Evolutionary conservation across 495 filamentous ascomycete genomes (phyloP).

Genomic region (Gamarada debralockiae): DNA sequence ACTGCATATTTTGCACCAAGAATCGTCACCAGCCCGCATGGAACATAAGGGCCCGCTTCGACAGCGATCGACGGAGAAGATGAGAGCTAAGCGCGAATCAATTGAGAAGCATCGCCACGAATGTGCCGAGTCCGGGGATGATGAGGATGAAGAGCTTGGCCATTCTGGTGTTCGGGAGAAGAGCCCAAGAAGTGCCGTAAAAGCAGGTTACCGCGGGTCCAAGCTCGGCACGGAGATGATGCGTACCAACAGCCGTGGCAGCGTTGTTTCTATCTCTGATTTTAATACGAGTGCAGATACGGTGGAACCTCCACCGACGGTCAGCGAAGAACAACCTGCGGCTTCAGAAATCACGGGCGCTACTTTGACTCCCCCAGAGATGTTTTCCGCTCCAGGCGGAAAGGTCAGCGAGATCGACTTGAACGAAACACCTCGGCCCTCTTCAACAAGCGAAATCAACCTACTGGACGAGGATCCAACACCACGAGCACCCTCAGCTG

Average conservation of each 20-base stretch:
- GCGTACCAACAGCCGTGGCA: slow-evolving; percentile 88
- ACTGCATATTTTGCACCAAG: slow-evolving; percentile 55
- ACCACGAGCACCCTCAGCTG: slow-evolving; percentile 21
- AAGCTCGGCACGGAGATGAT: slow-evolving; percentile 95
- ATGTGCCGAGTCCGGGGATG: slow-evolving; percentile 81
- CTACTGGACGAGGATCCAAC: slow-evolving; percentile 24
- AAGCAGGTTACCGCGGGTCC: slow-evolving; percentile 49
- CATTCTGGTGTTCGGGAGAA: slow-evolving; percentile 50
- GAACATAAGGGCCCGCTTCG: slow-evolving; percentile 54
- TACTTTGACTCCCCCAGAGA: slow-evolving; percentile 38
- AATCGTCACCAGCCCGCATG: slow-evolving; percentile 65
- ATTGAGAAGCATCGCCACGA: slow-evolving; percentile 73
- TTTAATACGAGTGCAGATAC: slow-evolving; percentile 8
- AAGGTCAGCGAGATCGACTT: slow-evolving; percentile 34
- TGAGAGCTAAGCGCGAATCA: slow-evolving; percentile 71
- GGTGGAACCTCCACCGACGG: slow-evolving; percentile 27
- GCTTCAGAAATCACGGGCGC: slow-evolving; percentile 23
- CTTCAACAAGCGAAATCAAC: slow-evolving; percentile 3
- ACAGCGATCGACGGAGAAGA: slow-evolving; percentile 72
- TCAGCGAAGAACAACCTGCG: slow-evolving; percentile 15
- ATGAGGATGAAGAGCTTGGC: slow-evolving; percentile 88
- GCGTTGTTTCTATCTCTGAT: slow-evolving; percentile 49
- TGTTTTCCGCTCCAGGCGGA: slow-evolving; percentile 32
- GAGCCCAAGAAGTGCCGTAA: slow-evolving; percentile 46
- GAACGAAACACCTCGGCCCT: slow-evolving; percentile 25